Evolutionary conservation across 2,329 filamentous ascomycete species (phyloP).

Genomic region (Cadophora sp.): DNA sequence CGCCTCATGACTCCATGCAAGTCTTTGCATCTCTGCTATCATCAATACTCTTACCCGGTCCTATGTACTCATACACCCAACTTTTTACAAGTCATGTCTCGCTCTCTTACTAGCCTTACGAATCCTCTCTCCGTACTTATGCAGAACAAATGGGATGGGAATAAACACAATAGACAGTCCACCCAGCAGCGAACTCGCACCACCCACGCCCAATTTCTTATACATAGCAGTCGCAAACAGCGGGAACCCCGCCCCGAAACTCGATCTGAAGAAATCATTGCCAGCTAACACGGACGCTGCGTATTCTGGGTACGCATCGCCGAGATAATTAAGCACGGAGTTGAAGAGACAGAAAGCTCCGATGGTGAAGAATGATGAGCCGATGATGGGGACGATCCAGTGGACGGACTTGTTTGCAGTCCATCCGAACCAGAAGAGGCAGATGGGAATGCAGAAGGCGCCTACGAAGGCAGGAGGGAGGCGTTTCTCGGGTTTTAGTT

Average conservation of each 20-base stretch:
- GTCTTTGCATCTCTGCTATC: not conserved
- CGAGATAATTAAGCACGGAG: slow-evolving; percentile 52
- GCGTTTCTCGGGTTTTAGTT: slow-evolving; percentile 58
- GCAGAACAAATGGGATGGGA: slow-evolving; percentile 40
- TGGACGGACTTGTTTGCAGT: slow-evolving; percentile 56
- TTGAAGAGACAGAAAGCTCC: slow-evolving; percentile 56
- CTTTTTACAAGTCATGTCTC: slow-evolving; percentile 35
- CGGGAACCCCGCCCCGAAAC: slow-evolving; percentile 47
- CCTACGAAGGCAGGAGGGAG: slow-evolving; percentile 61
- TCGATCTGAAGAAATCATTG: slow-evolving; percentile 48
- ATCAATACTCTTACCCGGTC: not conserved
- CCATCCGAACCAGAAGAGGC: slow-evolving; percentile 64
- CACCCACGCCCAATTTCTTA: slow-evolving; percentile 44
- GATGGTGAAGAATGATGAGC: slow-evolving; percentile 50
- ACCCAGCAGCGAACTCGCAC: slow-evolving; percentile 46
- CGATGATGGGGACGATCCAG: slow-evolving; percentile 64
- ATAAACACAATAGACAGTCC: slow-evolving; percentile 44
- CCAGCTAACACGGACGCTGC: slow-evolving; percentile 49
- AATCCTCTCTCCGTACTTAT: slow-evolving; percentile 38
- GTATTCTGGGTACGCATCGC: slow-evolving; percentile 48
- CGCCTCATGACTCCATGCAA: not conserved
- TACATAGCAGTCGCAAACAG: slow-evolving; percentile 47
- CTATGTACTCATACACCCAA: not conserved
- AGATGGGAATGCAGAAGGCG: slow-evolving; percentile 59
- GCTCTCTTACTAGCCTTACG: slow-evolving; percentile 36